A percentile compares a stretch with the other conserved stretches of the same genome.
These are phyloP conservation scores for Gloeopeniophorella convolvens DNA, from an alignment of 768 basidiomycete species.

Conservation along the genomic window DNA sequence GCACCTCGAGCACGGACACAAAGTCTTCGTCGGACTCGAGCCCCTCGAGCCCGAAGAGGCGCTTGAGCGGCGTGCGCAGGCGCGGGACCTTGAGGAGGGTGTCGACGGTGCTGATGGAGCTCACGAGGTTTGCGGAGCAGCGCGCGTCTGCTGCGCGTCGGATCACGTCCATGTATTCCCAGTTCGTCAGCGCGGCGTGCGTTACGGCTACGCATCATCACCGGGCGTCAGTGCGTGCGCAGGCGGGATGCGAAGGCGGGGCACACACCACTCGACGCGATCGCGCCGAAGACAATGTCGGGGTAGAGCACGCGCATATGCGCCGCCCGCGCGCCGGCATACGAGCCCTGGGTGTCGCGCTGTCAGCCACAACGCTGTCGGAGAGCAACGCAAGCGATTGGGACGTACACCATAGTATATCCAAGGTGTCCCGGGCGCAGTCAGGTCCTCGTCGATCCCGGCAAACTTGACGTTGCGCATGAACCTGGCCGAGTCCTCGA, in stretches of 20 bases:
- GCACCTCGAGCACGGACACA: conserved; percentile 57
- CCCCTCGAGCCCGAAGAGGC: conserved; percentile 65
- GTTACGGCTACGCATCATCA: conserved; percentile 54
- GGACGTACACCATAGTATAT: conserved; percentile 83
- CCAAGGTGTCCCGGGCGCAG: conserved; percentile 72
- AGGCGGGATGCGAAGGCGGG: background rate
- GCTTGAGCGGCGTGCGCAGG: conserved; percentile 53
- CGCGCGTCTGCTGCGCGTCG: conserved; percentile 56
- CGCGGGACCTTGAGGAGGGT: conserved; percentile 42
- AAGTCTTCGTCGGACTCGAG: conserved; percentile 76
- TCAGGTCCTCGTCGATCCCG: conserved; percentile 64
- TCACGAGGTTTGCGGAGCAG: conserved; percentile 56
- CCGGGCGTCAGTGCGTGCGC: background rate
- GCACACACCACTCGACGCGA: conserved; percentile 72
- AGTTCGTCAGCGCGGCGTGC: conserved; percentile 73
- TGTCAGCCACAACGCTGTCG: background rate
- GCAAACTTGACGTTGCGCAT: conserved; percentile 74
- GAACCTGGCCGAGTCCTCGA: conserved; percentile 89
- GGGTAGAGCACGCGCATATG: conserved; percentile 89
- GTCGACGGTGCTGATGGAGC: conserved; percentile 57
- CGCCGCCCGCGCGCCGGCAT: conserved; percentile 90
- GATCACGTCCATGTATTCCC: conserved; percentile 88
- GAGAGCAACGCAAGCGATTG: background rate
- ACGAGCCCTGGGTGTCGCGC: conserved; percentile 56
- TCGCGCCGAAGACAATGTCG: conserved; percentile 80